These are phyloP conservation scores for Tylopilus subfusipes DNA, from an alignment of 768 basidiomycete species.

Conservation along the genomic window DNA sequence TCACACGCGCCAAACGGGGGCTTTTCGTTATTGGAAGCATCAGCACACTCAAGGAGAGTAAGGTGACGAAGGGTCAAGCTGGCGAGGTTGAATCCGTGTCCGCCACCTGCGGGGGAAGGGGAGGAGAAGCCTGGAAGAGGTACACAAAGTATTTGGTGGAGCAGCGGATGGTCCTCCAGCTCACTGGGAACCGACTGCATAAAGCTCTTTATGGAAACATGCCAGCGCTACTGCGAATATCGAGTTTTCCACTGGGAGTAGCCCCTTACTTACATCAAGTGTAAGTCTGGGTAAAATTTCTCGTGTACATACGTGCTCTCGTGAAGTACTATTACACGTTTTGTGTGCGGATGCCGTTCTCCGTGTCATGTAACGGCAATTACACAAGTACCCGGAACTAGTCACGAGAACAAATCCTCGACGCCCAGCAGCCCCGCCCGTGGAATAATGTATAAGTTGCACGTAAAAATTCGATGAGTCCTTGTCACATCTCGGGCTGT, in stretches of 20 bases:
- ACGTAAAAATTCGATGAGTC: slow-evolving; percentile 10
- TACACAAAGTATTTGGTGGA: slow-evolving; percentile 56
- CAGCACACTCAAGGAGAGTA: slow-evolving; percentile 55
- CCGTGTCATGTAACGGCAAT: background rate
- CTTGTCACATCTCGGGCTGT: background rate
- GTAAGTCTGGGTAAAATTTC: background rate
- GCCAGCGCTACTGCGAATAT: slow-evolving; percentile 7
- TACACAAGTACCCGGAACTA: background rate
- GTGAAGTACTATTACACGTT: background rate
- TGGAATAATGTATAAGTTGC: slow-evolving; percentile 7
- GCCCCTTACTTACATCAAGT: slow-evolving; percentile 9
- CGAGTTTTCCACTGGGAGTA: slow-evolving; percentile 4
- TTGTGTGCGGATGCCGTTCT: background rate
- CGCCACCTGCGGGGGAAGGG: slow-evolving; percentile 35
- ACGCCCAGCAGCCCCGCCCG: slow-evolving; percentile 11
- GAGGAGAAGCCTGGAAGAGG: slow-evolving; percentile 55
- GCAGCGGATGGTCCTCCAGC: slow-evolving; percentile 48
- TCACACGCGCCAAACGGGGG: slow-evolving; percentile 86
- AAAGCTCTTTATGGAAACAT: slow-evolving; percentile 29
- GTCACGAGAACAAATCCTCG: background rate
- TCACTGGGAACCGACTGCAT: slow-evolving; percentile 42
- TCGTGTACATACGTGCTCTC: background rate
- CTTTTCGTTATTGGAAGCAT: slow-evolving; percentile 77
- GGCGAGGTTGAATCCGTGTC: slow-evolving; percentile 10
- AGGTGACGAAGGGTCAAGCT: slow-evolving; percentile 25